Evolutionary conservation across 2,329 filamentous ascomycete genomes (phyloP).

Genomic region (Alternaria novae-zelandiae): DNA sequence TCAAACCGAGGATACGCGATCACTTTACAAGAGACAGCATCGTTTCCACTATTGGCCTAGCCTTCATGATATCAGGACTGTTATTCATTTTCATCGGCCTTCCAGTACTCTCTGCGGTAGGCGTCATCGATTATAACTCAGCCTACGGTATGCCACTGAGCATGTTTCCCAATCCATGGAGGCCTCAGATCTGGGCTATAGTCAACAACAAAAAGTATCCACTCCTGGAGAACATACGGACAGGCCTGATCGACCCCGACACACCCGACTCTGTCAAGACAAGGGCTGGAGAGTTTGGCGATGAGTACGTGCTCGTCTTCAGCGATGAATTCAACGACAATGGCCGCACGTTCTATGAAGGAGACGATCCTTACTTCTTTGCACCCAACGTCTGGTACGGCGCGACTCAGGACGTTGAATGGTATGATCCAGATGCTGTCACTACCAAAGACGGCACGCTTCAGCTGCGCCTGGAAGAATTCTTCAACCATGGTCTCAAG

Average conservation of each 20-base stretch:
- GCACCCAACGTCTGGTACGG: constrained; percentile 63
- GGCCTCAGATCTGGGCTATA: constrained; percentile 51
- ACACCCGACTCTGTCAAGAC: constrained; percentile 57
- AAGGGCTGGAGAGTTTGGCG: constrained; percentile 54
- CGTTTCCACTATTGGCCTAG: constrained; percentile 51
- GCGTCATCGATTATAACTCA: constrained; percentile 49
- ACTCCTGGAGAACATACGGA: constrained; percentile 56
- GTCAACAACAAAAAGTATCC: constrained; percentile 58
- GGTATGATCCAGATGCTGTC: constrained; percentile 61
- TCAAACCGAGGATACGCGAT: constrained; percentile 53
- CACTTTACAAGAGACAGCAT: constrained; percentile 55
- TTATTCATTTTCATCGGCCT: constrained; percentile 59
- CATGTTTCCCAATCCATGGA: constrained; percentile 44
- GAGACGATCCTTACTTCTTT: constrained; percentile 64
- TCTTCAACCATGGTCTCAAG: constrained; percentile 54
- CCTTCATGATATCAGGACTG: constrained; percentile 56
- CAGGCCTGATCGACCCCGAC: constrained; percentile 59
- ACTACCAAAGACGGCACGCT: constrained; percentile 57
- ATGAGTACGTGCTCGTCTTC: constrained; percentile 59
- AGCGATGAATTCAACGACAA: constrained; percentile 63
- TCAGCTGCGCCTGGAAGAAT: constrained; percentile 55
- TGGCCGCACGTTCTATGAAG: constrained; percentile 62
- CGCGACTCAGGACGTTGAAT: constrained; percentile 58
- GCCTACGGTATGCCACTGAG: constrained; percentile 49
- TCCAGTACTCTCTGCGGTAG: constrained; percentile 57